A percentile compares a stretch with the other conserved stretches of the same genome.
Conservation (phyloP, 192 early-diverging fungal genomes). For the Neocallimastix lanati region DNA sequence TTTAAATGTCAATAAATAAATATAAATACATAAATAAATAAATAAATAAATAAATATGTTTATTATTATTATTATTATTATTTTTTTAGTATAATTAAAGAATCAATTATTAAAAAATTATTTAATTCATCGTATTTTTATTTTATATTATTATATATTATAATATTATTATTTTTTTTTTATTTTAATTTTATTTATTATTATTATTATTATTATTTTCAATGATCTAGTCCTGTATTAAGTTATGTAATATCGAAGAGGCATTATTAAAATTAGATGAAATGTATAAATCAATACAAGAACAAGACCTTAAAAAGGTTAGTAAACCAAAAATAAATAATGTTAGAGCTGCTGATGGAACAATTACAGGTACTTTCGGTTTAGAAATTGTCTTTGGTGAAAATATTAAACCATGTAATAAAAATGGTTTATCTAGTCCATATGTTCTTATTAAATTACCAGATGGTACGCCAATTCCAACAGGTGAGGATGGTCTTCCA, state of each 20-base stretch:
- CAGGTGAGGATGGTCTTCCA: background rate
- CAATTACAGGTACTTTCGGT: constrained; percentile 4
- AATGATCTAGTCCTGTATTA: constrained; percentile 24
- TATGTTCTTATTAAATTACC: constrained; percentile 30
- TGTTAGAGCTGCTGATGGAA: constrained; percentile 6
- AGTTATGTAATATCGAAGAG: constrained; percentile 33
- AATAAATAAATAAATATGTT: too few species aligned
- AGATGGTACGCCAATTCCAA: constrained; percentile 18
- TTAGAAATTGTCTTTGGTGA: constrained; percentile 27
- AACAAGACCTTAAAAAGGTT: constrained; percentile 3
- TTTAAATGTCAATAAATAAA: too few species aligned
- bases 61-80: too few species aligned
- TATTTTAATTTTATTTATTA: too few species aligned
- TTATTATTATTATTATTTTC: constrained; percentile 2
- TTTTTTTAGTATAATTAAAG: too few species aligned
- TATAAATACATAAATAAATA: too few species aligned
- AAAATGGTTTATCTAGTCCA: constrained; percentile 26
- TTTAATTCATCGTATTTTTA: too few species aligned
- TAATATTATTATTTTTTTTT: too few species aligned
- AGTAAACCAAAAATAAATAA: constrained; percentile 1
- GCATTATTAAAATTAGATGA: constrained; percentile 28
- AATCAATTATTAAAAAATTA: too few species aligned
- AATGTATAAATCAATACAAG: constrained; percentile 30
- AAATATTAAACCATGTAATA: constrained; percentile 31
- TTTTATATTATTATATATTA: too few species aligned